Percentiles rank a stretch among this genome's conserved stretches.
Evolutionary conservation across 2,329 filamentous ascomycete species (phyloP).

Genomic region (Bipolaris oryzae): DNA sequence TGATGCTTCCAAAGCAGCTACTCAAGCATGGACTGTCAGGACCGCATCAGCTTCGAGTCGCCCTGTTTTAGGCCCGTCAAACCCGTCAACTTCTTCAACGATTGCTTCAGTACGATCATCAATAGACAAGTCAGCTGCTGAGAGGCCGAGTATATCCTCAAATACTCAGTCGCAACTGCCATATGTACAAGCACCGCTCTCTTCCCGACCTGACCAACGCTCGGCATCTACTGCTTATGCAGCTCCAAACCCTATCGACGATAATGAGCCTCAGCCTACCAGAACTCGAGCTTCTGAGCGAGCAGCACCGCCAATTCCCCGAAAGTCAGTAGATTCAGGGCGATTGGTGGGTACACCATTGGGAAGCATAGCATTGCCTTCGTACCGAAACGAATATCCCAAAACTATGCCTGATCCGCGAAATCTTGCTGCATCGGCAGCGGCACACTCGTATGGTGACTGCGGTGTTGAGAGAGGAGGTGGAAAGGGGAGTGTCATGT

Average conservation of each 20-base stretch:
- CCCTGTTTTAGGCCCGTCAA: constrained; percentile 20
- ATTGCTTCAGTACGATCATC: constrained; percentile 35
- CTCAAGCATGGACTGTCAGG: constrained; percentile 63
- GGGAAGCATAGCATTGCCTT: constrained; percentile 33
- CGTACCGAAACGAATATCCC: constrained; percentile 60
- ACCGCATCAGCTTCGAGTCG: constrained; percentile 23
- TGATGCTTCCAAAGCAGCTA: constrained; percentile 66
- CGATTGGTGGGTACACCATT: constrained; percentile 14
- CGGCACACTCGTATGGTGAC: constrained; percentile 40
- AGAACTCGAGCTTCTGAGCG: constrained; percentile 15
- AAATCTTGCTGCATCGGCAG: constrained; percentile 38
- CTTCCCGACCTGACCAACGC: constrained; percentile 32
- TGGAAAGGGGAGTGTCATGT: constrained; percentile 21
- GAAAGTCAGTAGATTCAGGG: constrained; percentile 29
- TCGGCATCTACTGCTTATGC: constrained; percentile 22
- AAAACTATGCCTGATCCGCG: constrained; percentile 28
- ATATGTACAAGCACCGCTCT: constrained; percentile 28
- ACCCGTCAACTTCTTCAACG: constrained; percentile 25
- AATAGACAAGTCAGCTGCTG: constrained; percentile 34
- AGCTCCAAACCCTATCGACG: constrained; percentile 19
- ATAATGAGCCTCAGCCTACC: constrained; percentile 19
- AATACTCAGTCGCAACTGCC: constrained; percentile 19
- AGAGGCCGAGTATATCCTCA: constrained; percentile 23
- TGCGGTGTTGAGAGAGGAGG: constrained; percentile 24
- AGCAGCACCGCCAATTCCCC: constrained; percentile 24